A percentile compares a stretch with the other conserved stretches of the same genome.
Evolutionary conservation across 768 basidiomycete genomes (phyloP).

Genomic region (Pleurotus eryngii): DNA sequence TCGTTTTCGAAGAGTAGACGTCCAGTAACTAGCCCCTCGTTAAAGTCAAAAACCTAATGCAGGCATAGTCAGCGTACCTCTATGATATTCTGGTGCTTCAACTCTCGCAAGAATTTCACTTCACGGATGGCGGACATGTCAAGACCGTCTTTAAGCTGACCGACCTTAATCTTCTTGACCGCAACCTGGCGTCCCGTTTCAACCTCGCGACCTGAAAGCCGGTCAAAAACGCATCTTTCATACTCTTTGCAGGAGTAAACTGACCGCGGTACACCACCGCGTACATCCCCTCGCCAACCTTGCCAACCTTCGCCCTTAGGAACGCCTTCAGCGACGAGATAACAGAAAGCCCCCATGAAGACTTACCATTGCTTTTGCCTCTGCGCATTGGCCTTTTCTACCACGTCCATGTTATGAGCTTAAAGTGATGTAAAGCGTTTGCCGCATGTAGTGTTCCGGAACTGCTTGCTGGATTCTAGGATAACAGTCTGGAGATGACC

Average conservation of each 20-base stretch:
- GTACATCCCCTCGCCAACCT: constrained; percentile 90
- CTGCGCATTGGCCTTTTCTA: constrained; percentile 74
- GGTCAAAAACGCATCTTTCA: too few relatives aligned
- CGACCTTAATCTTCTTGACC: constrained; percentile 98
- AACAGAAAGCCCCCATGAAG: not conserved
- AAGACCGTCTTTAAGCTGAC: constrained; percentile 95
- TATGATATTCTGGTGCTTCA: constrained; percentile 93
- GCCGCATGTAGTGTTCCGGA: too few relatives aligned
- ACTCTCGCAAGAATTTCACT: constrained; percentile 93
- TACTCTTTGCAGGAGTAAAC: constrained; percentile 9
- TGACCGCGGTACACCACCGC: constrained; percentile 92
- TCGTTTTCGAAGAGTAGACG: constrained; percentile 94
- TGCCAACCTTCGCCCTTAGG: constrained; percentile 72
- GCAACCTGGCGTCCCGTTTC: constrained; percentile 82
- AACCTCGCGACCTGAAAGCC: constrained; percentile 60
- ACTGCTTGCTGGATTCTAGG: too few relatives aligned
- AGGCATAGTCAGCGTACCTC: constrained; percentile 48
- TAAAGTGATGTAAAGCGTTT: not conserved
- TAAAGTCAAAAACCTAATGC: not conserved
- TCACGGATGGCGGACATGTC: constrained; percentile 99
- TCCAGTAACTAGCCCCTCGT: constrained; percentile 70
- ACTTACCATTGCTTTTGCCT: constrained; percentile 66
- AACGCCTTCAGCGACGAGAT: constrained; percentile 5
- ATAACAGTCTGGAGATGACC: too few relatives aligned
- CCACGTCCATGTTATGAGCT: constrained; percentile 66